A percentile compares a stretch with the other conserved stretches of the same genome.
Conservation (phyloP, 495 filamentous ascomycete genomes). For the Aspergillus egyptiacus region DNA sequence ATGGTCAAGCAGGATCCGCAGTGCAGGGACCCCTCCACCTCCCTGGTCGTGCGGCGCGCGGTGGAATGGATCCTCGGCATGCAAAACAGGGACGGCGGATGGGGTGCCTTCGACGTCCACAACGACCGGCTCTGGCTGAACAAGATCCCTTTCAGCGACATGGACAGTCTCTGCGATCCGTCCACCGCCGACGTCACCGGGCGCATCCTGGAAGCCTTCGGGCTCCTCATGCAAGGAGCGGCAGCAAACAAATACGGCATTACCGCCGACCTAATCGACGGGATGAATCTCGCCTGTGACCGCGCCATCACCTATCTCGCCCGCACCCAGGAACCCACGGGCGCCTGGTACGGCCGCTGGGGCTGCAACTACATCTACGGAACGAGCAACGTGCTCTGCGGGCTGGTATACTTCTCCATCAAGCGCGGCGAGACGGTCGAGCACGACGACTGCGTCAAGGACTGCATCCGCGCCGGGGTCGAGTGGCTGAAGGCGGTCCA, state of each 20-base stretch:
- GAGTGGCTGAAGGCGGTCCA: constrained; percentile 26
- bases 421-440: too few species aligned
- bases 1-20: constrained; percentile 24
- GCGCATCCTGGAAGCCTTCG: constrained; percentile 36
- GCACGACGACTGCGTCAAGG: background rate
- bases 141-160: constrained; percentile 40
- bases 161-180: constrained; percentile 34
- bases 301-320: background rate
- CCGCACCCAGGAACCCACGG: background rate
- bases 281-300: too few species aligned
- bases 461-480: constrained; percentile 3
- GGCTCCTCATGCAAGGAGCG: constrained; percentile 13
- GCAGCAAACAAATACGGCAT: background rate
- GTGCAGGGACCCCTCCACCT: background rate
- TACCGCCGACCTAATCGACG: background rate
- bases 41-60: constrained; percentile 14
- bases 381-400: constrained; percentile 28
- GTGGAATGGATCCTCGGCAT: constrained; percentile 36
- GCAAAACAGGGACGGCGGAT: constrained; percentile 43
- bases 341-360: constrained; percentile 31
- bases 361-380: constrained; percentile 31
- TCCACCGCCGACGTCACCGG: constrained; percentile 34
- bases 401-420: constrained; percentile 16
- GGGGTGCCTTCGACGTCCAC: constrained; percentile 37
- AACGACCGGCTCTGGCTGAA: constrained; percentile 37